Base-by-base conservation (phyloP, 2,329 filamentous ascomycete genomes). In the Colletotrichum camelliae region DNA sequence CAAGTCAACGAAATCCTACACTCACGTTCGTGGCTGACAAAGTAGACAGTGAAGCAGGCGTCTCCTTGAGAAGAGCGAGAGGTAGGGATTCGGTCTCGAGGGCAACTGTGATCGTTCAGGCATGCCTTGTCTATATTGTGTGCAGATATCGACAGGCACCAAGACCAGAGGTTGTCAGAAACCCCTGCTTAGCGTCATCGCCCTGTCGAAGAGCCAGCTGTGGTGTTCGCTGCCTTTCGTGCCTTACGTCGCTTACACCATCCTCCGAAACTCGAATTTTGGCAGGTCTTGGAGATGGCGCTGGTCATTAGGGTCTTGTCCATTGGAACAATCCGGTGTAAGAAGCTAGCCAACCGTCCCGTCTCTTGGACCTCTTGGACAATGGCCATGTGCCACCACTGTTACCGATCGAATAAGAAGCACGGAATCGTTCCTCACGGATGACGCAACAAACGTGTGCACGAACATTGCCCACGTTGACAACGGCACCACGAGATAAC, bases 81-180 rank as follows among this genome's bases (percentile, higher is more conserved):
- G 37, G 72, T 61, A 67, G 33, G 73, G 73, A 64, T 68, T 48
- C 16, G n/a, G 58, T 60, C 55, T 61, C 24, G 67, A 72, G 58
- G 75, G 39, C 35, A 70, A 55, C 77, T 70, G 74, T 57, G 75
- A 80, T 79, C 70, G 76, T 31, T 77, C 70, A 57, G 61, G 74
- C 55, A 74, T 75, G 74, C 77, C 72, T 75, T 77, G 55, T 70
- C 77, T 79, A 78, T 80, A 79, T 71, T 67, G 67, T 71, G 31
- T 72, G 39, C 52, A 74, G 67, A 73, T 79, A 79, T 78, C 6
- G 73, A 76, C 78, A 80, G 67, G 79, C 70, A 74, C 48, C 27
- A 66, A 52, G 61, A 75, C 24, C 66, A 52, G 55, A 65, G 71
- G 39, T 55, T 64, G 71, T 74, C 60, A 55, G 78, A 70, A 35